phyloP scores from a whole-genome alignment of 306 rosid species.

The Pyrus betulifolia region DNA sequence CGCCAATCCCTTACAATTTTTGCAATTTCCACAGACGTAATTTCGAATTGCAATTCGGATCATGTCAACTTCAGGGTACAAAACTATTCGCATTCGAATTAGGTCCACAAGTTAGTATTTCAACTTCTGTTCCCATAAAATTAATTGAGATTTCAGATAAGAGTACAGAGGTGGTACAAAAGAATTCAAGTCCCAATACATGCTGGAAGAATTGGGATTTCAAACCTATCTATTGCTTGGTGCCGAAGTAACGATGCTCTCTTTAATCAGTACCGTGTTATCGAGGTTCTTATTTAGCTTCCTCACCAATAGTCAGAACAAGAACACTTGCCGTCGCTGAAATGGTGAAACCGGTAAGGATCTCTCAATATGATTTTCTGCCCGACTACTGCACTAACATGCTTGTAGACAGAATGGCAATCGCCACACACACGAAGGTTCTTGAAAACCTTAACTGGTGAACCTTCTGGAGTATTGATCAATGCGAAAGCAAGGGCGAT shows the following conservation, averaged over 20 bases:
- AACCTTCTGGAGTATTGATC: constrained; percentile 55
- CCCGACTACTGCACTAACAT: constrained; percentile 47
- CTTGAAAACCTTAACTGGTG: constrained; percentile 67
- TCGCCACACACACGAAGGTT: constrained; percentile 93
- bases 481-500: constrained; percentile 81
- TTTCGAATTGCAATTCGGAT: background rate
- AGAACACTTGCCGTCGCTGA: constrained; percentile 70
- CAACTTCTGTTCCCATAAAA: background rate
- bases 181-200: background rate
- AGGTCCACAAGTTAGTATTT: background rate
- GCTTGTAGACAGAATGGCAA: constrained; percentile 84
- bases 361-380: constrained; percentile 73
- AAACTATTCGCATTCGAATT: background rate
- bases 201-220: background rate
- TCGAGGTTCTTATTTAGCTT: background rate
- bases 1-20: too few species aligned
- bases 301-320: constrained; percentile 80
- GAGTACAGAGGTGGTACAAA: background rate
- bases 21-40: background rate
- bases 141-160: background rate
- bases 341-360: constrained; percentile 84
- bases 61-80: background rate
- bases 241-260: background rate
- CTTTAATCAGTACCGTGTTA: background rate
- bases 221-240: background rate